Base-by-base conservation (phyloP, 2,329 filamentous ascomycete species). In the Fusarium citri region DNA sequence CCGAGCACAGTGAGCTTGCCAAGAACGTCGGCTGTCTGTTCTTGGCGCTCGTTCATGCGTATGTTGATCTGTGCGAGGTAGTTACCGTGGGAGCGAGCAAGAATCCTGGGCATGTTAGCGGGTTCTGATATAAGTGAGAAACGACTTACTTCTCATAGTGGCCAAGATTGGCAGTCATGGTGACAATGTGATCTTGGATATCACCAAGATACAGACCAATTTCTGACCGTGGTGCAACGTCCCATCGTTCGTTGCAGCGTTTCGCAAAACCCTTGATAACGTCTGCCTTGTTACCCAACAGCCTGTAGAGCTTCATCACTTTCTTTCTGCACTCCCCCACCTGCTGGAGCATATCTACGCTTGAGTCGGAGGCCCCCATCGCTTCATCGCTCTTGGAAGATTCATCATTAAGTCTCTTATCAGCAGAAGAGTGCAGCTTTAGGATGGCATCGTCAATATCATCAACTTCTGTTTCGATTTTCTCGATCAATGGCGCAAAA, bases 1-100 rank as follows among this genome's bases (percentile, higher is more conserved):
- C 96, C 96, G 2, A 99, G 86, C 2, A 99, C 96, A 1, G 96
- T 98, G 64, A 99, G 87, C 80, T 96, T 97, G 69, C 94, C 94
- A 15, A 99, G 87, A 2, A 98, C 94, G 78, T 99, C 95, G 42
- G 94, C 94, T 2, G 96, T 99, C 82, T 97, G 91, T 80, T 99
- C 95, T 78, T 97, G 93, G 48, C 96, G 91, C 83, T 98, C 95
- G 80, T 98, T 98, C 95, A 98, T 98, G 76, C 94, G 90, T 75
- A 98, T 97, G 80, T 98, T 98, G 83, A 99, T 98, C 79, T 99
- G 96, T 1, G 96, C 96, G n/a, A 99, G 91, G 78, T 99, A 99
- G 79, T 98, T 99, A 77, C 90, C 93, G 77, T 99, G 96, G 15
- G 94, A 94, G 60, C 96, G 89, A 49, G 93, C 93, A 28, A 99